Percentiles rank a stretch among this genome's conserved stretches.
These are phyloP conservation scores for Lycium ferocissimum DNA, from an alignment of 257 asterid genomes.

Conservation along the genomic window DNA sequence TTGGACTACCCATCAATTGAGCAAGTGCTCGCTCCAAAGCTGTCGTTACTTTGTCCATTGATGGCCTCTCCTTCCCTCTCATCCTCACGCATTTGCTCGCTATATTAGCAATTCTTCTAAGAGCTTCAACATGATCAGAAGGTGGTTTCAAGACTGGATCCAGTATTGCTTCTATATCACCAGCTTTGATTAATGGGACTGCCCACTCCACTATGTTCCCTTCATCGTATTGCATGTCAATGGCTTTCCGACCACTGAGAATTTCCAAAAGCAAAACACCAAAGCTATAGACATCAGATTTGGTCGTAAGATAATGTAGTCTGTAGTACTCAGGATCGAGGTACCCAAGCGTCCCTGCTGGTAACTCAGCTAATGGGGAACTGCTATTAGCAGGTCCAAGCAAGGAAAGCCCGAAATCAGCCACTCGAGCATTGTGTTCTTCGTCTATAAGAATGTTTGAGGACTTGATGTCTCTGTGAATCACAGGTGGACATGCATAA, in stretches of 20 bases:
- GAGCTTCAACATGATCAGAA: conserved; percentile 61
- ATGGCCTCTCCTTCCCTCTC: conserved; percentile 96
- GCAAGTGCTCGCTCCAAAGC: conserved; percentile 86
- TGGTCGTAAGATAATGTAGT: conserved; percentile 87
- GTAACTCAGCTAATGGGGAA: conserved; percentile 89
- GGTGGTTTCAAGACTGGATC: conserved; percentile 76
- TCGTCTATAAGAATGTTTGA: conserved; percentile 91
- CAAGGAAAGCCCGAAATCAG: conserved; percentile 88
- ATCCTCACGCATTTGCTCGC: conserved; percentile 90
- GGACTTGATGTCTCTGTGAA: conserved; percentile 89
- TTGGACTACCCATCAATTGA: conserved; percentile 81
- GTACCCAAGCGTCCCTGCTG: conserved; percentile 91
- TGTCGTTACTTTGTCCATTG: conserved; percentile 93
- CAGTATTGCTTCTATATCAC: conserved; percentile 62
- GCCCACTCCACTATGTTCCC: conserved; percentile 98
- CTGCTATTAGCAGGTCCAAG: conserved; percentile 87
- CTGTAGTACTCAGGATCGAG: conserved; percentile 93
- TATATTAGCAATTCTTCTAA: conserved; percentile 71
- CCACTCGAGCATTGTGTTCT: conserved; percentile 92
- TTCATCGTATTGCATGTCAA: conserved; percentile 86
- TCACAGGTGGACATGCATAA: conserved; percentile 95
- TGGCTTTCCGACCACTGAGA: conserved; percentile 85
- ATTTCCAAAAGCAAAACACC: conserved; percentile 88
- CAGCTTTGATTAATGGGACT: conserved; percentile 77
- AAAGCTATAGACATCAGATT: conserved; percentile 87